These are phyloP conservation scores for Chenopodium berlandieri DNA, from an alignment of 148 eudicot genomes.

Conservation along the genomic window DNA sequence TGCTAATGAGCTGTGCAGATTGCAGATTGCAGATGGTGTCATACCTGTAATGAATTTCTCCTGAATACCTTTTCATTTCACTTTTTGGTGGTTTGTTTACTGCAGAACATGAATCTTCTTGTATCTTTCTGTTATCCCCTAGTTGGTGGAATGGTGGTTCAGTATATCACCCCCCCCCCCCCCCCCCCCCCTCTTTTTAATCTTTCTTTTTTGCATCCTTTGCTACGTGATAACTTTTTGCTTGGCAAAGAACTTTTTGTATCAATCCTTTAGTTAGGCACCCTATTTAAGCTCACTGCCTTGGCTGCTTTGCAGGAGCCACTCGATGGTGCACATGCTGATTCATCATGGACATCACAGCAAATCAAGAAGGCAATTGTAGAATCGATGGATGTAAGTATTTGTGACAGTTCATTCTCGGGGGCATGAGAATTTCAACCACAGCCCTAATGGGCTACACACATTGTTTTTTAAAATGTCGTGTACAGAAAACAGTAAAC, in stretches of 20 bases:
- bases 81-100: not conserved
- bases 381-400: constrained; percentile 83
- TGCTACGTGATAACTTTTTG: not conserved
- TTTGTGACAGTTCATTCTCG: not conserved
- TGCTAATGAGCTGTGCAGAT: constrained; percentile 60
- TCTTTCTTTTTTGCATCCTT: not conserved
- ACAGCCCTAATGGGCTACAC: no score
- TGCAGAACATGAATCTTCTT: not conserved
- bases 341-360: constrained; percentile 82
- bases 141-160: not conserved
- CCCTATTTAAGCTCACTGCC: not conserved
- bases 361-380: constrained; percentile 68
- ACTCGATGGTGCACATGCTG: constrained; percentile 88
- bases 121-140: not conserved
- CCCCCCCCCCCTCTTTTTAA: no score
- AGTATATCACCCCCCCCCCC: no score
- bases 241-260: not conserved
- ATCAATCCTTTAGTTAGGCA: not conserved
- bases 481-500: no score
- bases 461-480: no score
- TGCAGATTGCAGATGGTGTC: constrained; percentile 66
- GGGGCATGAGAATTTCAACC: not conserved
- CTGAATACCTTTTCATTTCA: not conserved
- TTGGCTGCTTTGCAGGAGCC: constrained; percentile 72
- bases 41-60: constrained; percentile 47